phyloP scores from a whole-genome alignment of 768 basidiomycete species.

The Collybia sp. region DNA sequence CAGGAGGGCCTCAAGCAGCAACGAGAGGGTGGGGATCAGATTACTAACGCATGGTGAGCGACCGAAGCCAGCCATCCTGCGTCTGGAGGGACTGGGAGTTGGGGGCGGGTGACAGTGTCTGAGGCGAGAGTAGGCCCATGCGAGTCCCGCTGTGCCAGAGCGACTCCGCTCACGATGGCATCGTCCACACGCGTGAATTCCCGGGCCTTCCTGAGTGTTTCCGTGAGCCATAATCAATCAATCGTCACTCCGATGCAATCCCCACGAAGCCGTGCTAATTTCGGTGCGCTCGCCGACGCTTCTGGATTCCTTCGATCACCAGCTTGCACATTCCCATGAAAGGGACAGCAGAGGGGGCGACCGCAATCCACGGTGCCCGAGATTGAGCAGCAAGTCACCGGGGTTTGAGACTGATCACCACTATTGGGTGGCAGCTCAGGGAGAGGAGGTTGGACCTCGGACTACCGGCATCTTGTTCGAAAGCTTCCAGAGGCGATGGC shows the following conservation, averaged over 20 bases:
- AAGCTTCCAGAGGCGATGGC: too few relatives aligned
- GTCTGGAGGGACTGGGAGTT: neutral
- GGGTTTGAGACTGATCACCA: slow-evolving; percentile 28
- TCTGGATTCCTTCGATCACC: too few relatives aligned
- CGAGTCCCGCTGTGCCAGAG: slow-evolving; percentile 19
- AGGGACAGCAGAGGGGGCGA: slow-evolving; percentile 14
- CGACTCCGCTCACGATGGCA: slow-evolving; percentile 11
- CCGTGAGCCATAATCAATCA: too few relatives aligned
- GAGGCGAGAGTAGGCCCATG: slow-evolving; percentile 1
- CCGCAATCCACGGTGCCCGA: slow-evolving; percentile 48
- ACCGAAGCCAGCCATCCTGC: neutral
- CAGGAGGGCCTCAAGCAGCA: too few relatives aligned
- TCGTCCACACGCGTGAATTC: slow-evolving; percentile 3
- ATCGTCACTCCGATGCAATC: too few relatives aligned
- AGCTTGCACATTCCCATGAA: slow-evolving; percentile 5
- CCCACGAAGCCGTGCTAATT: slow-evolving; percentile 49
- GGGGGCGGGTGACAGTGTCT: neutral
- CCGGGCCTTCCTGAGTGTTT: too few relatives aligned
- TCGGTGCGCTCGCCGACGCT: slow-evolving; percentile 49
- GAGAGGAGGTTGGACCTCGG: too few relatives aligned
- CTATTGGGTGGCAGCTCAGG: too few relatives aligned
- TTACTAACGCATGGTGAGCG: slow-evolving; percentile 9
- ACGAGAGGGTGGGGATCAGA: neutral
- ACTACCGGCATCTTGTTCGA: too few relatives aligned
- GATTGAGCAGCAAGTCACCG: slow-evolving; percentile 49